Conservation (phyloP, 495 filamentous ascomycete genomes). For the Eremomyces bilateralis region DNA sequence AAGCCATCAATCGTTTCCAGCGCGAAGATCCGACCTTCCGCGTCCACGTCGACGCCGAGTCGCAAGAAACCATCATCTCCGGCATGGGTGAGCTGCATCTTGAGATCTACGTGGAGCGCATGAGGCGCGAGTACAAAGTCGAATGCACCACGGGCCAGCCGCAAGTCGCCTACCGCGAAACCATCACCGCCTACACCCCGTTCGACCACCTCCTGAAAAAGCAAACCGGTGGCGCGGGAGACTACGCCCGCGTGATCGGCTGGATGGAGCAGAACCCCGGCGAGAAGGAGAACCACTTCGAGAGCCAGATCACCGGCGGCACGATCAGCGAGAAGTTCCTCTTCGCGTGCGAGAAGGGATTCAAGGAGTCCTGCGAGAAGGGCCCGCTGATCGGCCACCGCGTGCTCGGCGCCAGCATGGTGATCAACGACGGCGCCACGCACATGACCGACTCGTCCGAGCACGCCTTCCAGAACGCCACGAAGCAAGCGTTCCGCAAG, state of each 20-base stretch:
- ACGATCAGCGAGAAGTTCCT: conserved; percentile 92
- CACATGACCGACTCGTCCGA: conserved; percentile 98
- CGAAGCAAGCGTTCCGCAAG: conserved; percentile 93
- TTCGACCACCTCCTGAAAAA: conserved; percentile 94
- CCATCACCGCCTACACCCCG: conserved; percentile 48
- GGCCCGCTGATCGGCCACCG: conserved; percentile 86
- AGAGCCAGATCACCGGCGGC: conserved; percentile 71
- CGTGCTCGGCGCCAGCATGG: conserved; percentile 75
- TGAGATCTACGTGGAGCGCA: conserved; percentile 94
- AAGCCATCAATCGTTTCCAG: conserved; percentile 98
- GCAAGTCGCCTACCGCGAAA: conserved; percentile 95
- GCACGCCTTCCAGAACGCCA: conserved; percentile 93
- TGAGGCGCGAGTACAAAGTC: conserved; percentile 91
- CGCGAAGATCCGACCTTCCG: conserved; percentile 97
- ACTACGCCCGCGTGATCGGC: conserved; percentile 83
- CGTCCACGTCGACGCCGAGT: conserved; percentile 75
- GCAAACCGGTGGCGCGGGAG: conserved; percentile 89
- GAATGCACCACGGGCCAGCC: conserved; percentile 91
- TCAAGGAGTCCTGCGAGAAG: conserved; percentile 62
- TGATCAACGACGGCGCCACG: conserved; percentile 89
- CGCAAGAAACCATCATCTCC: conserved; percentile 87
- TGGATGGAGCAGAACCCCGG: conserved; percentile 69
- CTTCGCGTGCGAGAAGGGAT: conserved; percentile 89
- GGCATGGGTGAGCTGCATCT: conserved; percentile 98
- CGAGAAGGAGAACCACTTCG: conserved; percentile 61